Evolutionary conservation across 257 asterid species (phyloP).

Genomic region (Oldenlandia corymbosa): DNA sequence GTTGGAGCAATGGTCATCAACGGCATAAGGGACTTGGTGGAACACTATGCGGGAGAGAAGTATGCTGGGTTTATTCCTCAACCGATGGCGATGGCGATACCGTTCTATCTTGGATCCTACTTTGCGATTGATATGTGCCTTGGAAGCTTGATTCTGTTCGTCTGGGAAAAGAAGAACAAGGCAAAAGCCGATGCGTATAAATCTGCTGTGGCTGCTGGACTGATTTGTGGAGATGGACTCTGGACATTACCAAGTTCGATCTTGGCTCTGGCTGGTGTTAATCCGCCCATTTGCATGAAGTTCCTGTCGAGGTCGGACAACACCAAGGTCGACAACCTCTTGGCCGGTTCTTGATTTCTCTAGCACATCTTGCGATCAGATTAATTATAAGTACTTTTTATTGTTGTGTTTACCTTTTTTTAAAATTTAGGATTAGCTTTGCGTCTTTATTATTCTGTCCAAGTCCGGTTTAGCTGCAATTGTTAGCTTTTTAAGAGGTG

Average conservation of each 20-base stretch:
- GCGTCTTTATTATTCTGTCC: no score
- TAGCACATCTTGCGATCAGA: no score
- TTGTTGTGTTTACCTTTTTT: no score
- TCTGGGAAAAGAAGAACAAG: slow-evolving; percentile 63
- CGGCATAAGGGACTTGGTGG: slow-evolving; percentile 40
- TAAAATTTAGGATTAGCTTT: no score
- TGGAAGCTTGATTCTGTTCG: slow-evolving; percentile 66
- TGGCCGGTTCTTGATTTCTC: no score
- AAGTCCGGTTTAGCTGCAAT: no score
- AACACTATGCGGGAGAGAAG: no score
- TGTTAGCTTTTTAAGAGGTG: no score
- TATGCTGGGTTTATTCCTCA: slow-evolving; percentile 60
- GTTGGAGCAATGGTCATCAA: slow-evolving; percentile 57
- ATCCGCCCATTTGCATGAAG: slow-evolving; percentile 9
- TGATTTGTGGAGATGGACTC: slow-evolving; percentile 84
- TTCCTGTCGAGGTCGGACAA: no score
- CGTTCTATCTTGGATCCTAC: slow-evolving; percentile 68
- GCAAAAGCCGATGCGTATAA: slow-evolving; percentile 72
- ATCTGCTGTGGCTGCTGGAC: slow-evolving; percentile 80
- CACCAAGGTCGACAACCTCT: neutral
- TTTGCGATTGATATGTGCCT: slow-evolving; percentile 77
- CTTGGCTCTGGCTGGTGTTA: no score
- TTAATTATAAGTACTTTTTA: no score
- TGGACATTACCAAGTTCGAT: no score
- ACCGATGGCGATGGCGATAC: slow-evolving; percentile 94